Conservation (phyloP, 805 yeast species). For the Pichia exigua region DNA sequence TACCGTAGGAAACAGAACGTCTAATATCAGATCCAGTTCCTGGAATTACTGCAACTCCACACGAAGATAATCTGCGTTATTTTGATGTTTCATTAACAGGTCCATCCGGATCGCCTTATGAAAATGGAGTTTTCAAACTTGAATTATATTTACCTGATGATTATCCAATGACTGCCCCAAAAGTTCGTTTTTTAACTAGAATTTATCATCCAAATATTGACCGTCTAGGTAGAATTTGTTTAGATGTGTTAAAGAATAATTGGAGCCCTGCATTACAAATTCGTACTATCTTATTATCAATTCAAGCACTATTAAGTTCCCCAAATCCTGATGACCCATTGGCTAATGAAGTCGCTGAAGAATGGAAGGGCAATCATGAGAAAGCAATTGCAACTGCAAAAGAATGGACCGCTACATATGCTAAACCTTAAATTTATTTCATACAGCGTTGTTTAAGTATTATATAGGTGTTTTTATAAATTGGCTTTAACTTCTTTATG, state of each 20-base stretch:
- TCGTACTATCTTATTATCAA: slow-evolving; percentile 80
- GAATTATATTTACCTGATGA: slow-evolving; percentile 93
- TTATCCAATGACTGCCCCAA: slow-evolving; percentile 97
- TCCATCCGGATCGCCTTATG: slow-evolving; percentile 87
- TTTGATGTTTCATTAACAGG: slow-evolving; percentile 91
- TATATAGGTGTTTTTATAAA: slow-evolving; percentile 6
- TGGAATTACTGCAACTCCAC: slow-evolving; percentile 89
- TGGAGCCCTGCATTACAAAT: slow-evolving; percentile 99
- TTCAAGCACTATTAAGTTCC: slow-evolving; percentile 89
- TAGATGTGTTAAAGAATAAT: slow-evolving; percentile 88
- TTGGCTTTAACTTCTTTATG: slow-evolving; percentile 14
- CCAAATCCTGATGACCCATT: slow-evolving; percentile 98
- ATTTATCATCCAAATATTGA: slow-evolving; percentile 97
- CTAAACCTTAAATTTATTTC: slow-evolving; percentile 22
- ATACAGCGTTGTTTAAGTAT: not conserved
- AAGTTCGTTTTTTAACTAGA: slow-evolving; percentile 85
- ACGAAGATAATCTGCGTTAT: slow-evolving; percentile 87
- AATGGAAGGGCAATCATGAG: slow-evolving; percentile 83
- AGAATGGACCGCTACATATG: slow-evolving; percentile 65
- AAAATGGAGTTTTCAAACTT: slow-evolving; percentile 65
- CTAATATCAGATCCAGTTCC: slow-evolving; percentile 92
- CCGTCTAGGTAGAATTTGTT: slow-evolving; percentile 87
- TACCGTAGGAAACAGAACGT: slow-evolving; percentile 77
- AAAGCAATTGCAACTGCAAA: slow-evolving; percentile 74
- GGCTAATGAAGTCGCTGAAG: slow-evolving; percentile 96